A percentile compares a stretch with the other conserved stretches of the same genome.
Conservation (phyloP, 495 filamentous ascomycete genomes). For the Penicillium ucsense region DNA sequence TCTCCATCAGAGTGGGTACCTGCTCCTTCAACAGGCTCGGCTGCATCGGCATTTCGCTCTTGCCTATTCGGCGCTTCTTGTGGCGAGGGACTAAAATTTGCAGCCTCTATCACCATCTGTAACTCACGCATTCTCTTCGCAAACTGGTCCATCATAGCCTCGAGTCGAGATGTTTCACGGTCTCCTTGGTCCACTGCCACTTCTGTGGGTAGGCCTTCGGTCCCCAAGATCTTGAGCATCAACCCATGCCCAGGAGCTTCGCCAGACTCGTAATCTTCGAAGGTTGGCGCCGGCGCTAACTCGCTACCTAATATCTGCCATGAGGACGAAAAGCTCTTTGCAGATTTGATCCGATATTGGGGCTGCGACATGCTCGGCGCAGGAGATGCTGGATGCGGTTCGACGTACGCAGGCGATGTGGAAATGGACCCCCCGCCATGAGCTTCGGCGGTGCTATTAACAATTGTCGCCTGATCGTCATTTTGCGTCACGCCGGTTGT, state of each 20-base stretch:
- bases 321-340: constrained; percentile 39
- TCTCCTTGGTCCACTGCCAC: constrained; percentile 24
- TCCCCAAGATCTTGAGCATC: constrained; percentile 63
- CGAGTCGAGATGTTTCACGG: constrained; percentile 26
- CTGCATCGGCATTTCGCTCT: too few species aligned
- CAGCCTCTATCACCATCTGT: constrained; percentile 34
- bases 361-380: constrained; percentile 23
- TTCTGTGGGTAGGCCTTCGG: constrained; percentile 19
- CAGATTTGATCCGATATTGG: constrained; percentile 32
- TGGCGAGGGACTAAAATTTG: constrained; percentile 2
- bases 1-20: too few species aligned
- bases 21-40: too few species aligned
- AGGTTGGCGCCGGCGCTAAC: constrained; percentile 48
- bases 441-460: background rate
- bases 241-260: constrained; percentile 29
- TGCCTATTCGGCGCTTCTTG: background rate
- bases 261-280: constrained; percentile 36
- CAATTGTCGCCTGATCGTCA: background rate
- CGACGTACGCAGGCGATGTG: constrained; percentile 9
- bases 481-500: background rate
- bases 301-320: constrained; percentile 46
- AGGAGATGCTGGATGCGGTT: constrained; percentile 2
- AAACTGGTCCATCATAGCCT: constrained; percentile 57
- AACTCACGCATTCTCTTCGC: constrained; percentile 51
- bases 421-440: constrained; percentile 11